phyloP scores from a whole-genome alignment of 495 filamentous ascomycete species.

The Aspergillus haitiensis region DNA sequence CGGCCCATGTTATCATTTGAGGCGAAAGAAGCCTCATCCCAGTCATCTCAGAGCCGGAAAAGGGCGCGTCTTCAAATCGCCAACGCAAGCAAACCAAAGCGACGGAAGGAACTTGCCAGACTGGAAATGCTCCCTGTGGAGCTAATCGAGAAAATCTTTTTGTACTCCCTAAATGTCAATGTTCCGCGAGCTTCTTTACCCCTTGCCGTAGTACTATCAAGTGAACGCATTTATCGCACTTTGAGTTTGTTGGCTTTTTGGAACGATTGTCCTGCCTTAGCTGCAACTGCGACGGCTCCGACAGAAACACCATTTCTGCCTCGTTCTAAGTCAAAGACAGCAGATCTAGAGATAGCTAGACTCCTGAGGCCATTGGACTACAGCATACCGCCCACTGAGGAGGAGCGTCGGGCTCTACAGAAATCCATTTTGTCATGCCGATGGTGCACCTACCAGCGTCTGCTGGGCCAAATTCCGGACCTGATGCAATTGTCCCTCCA shows the following conservation, averaged over 20 bases:
- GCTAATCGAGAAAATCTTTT: conserved; percentile 54
- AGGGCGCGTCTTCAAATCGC: conserved; percentile 18
- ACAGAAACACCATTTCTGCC: neutral
- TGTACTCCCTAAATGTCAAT: conserved; percentile 49
- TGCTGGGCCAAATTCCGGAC: conserved; percentile 34
- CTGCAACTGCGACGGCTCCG: neutral
- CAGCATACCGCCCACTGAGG: conserved; percentile 19
- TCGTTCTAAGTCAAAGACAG: neutral
- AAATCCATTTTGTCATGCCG: conserved; percentile 32
- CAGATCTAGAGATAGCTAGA: conserved; percentile 20
- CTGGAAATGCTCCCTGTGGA: conserved; percentile 56
- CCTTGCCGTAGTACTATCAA: conserved; percentile 40
- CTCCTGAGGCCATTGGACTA: conserved; percentile 41
- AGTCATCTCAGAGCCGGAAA: conserved; percentile 15
- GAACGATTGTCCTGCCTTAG: conserved; percentile 26
- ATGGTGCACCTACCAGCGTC: conserved; percentile 41
- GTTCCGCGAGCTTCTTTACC: conserved; percentile 46
- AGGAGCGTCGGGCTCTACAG: conserved; percentile 34
- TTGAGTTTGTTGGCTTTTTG: conserved; percentile 46
- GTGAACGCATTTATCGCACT: conserved; percentile 42
- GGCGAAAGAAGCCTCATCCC: conserved; percentile 14
- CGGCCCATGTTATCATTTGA: conserved; percentile 24
- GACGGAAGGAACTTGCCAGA: conserved; percentile 31
- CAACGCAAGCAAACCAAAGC: conserved; percentile 10
- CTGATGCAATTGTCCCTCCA: conserved; percentile 36